Evolutionary conservation across 2,329 filamentous ascomycete genomes (phyloP), one percentile per base, ranked within the genome.

Genomic region (Cladosporium oxysporum): DNA sequence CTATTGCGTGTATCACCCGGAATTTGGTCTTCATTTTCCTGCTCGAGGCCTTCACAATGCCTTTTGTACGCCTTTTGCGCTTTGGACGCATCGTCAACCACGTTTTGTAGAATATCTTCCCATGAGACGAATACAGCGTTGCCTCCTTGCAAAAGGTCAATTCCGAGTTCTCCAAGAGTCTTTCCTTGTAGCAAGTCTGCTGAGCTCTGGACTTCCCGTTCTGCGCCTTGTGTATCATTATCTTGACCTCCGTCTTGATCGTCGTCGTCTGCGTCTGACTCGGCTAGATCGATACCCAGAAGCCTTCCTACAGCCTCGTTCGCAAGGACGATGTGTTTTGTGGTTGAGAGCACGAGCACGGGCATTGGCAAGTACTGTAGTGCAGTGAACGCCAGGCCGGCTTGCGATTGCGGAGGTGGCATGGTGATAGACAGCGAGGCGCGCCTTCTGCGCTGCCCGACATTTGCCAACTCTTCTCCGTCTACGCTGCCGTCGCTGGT

Each of bases 361-460:
- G 91, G 91, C 57, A 91, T 86, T 0, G 91, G 91, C 5, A 93
- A 81, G 73, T 91, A 92, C 72, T 91, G 89, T 77, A 93, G 80
- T 5, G 90, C 87, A 0, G 88, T 85, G 66, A 91, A 87, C 26
- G 89, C 88, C 60, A 78, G 75, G 53, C 75, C 75, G n/a, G 75
- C 68, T 47, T 73, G 71, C 23, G 66, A 64, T 57, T 73, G 74
- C 16, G 70, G 58, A 16, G 75, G 76, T 18, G 76, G 76, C 6
- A 78, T 74, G 23, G 69, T 68, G 35, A 78, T 77, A 18, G 72
- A 73, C 47, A 78, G 66, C 8, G 75, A 72, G 10, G 69, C 71
- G 28, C 70, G 65, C 28, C 71, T 68, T 5, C 70, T 67, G n/a
- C 70, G 67, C 33, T 60, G 58, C 23, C 55, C 33, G 10, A 66